Evolutionary conservation across 306 rosid genomes (phyloP).

Genomic region (Trifolium fragiferum): DNA sequence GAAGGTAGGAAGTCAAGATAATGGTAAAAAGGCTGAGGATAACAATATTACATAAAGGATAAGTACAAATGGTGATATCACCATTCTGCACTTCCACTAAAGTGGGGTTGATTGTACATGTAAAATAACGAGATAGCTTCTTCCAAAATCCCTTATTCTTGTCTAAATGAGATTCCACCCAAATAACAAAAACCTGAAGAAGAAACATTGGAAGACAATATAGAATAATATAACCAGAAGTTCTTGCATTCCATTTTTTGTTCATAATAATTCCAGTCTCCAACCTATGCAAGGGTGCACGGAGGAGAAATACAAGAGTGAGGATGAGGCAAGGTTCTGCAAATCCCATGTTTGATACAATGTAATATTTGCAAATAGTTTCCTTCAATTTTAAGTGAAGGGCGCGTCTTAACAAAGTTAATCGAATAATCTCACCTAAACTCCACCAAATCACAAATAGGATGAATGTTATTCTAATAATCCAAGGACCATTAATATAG

Average conservation of each 20-base stretch:
- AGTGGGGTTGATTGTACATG: conserved; percentile 50
- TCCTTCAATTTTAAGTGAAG: conserved; percentile 77
- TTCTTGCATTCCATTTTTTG: conserved; percentile 74
- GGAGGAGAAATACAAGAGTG: conserved; percentile 85
- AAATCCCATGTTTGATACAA: conserved; percentile 89
- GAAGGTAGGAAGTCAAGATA: conserved; percentile 76
- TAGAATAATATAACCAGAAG: conserved; percentile 73
- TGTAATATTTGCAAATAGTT: conserved; percentile 88
- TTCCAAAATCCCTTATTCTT: conserved; percentile 45
- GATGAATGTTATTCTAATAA: conserved; percentile 75
- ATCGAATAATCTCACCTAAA: conserved; percentile 78
- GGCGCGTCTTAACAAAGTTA: conserved; percentile 65
- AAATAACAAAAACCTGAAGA: conserved; percentile 77
- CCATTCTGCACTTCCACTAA: conserved; percentile 42
- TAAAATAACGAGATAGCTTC: conserved; percentile 66
- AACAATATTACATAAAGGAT: conserved; percentile 82
- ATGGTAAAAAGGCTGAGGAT: conserved; percentile 76
- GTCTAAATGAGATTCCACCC: conserved; percentile 65
- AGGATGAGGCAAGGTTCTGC: conserved; percentile 97
- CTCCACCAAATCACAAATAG: conserved; percentile 93
- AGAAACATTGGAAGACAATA: conserved; percentile 78
- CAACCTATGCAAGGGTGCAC: conserved; percentile 77
- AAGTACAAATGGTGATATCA: conserved; percentile 77
- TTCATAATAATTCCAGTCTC: conserved; percentile 82
- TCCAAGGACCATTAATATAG: conserved; percentile 97